A percentile compares a stretch with the other conserved stretches of the same genome.
Evolutionary conservation across 192 early-diverging fungal species (phyloP).

Genomic region (Dispira simplex): DNA sequence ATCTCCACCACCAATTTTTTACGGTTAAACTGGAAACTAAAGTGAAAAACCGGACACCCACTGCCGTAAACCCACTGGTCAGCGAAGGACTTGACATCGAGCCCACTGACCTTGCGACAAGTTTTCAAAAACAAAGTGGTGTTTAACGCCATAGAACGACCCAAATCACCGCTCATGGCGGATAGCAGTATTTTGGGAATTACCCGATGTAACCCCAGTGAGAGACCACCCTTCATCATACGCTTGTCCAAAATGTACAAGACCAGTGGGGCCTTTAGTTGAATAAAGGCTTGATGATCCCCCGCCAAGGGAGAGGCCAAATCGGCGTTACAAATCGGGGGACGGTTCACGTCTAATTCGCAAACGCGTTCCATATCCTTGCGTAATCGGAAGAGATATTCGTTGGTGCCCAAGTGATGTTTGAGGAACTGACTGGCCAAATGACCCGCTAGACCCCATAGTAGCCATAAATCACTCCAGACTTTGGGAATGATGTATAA

Average conservation of each 20-base stretch:
- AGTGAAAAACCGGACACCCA: slow-evolving; percentile 77
- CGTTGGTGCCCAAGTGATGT: slow-evolving; percentile 75
- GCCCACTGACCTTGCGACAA: slow-evolving; percentile 75
- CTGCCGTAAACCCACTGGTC: slow-evolving; percentile 92
- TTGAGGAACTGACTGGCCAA: slow-evolving; percentile 57
- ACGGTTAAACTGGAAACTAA: slow-evolving; percentile 76
- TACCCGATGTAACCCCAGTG: slow-evolving; percentile 56
- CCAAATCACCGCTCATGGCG: slow-evolving; percentile 51
- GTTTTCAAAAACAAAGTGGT: slow-evolving; percentile 61
- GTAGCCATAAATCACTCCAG: slow-evolving; percentile 84
- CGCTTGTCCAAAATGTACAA: slow-evolving; percentile 84
- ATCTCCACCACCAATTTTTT: slow-evolving; percentile 96
- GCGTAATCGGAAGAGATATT: slow-evolving; percentile 62
- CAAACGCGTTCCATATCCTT: slow-evolving; percentile 75
- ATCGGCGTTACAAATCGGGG: slow-evolving; percentile 59
- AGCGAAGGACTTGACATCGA: slow-evolving; percentile 65
- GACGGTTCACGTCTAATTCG: slow-evolving; percentile 72
- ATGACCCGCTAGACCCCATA: slow-evolving; percentile 62
- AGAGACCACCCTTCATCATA: slow-evolving; percentile 50
- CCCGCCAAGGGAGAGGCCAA: slow-evolving; percentile 31
- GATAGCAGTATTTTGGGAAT: slow-evolving; percentile 64
- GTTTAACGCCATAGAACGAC: slow-evolving; percentile 33
- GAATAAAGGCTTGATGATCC: slow-evolving; percentile 57
- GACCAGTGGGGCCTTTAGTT: slow-evolving; percentile 74
- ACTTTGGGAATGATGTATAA: slow-evolving; percentile 52